phyloP scores from a whole-genome alignment of 176 grass and related monocot genomes.

The Musa acuminata region DNA sequence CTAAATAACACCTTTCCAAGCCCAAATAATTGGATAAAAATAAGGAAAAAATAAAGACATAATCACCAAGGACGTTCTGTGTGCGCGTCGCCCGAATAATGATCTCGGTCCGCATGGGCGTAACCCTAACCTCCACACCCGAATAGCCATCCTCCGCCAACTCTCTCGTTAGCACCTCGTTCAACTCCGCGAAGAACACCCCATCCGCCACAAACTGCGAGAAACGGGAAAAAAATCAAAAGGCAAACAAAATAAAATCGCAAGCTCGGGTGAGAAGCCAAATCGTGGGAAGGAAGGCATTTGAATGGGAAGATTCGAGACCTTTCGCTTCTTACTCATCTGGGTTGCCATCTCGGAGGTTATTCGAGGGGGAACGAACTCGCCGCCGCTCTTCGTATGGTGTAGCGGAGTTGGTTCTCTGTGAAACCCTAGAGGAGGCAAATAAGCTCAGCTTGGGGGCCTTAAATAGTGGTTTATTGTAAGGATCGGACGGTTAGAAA shows the following conservation, averaged over 20 bases:
- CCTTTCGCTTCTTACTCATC: conserved; percentile 52
- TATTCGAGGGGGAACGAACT: background rate
- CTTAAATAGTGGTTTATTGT: background rate
- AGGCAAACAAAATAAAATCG: background rate
- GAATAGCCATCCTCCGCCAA: conserved; percentile 24
- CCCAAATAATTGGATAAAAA: background rate
- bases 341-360: conserved; percentile 4
- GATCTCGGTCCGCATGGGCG: conserved; percentile 25
- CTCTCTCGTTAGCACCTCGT: conserved; percentile 25
- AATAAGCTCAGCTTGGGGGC: background rate
- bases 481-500: background rate
- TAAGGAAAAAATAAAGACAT: background rate
- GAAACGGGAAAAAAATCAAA: background rate
- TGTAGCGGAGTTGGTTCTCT: background rate
- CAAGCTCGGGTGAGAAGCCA: background rate
- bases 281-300: background rate
- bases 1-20: background rate
- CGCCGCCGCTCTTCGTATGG: background rate
- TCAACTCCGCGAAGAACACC: conserved; percentile 24
- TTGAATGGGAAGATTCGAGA: background rate
- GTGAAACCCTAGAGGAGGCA: conserved; percentile 22
- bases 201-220: conserved; percentile 20
- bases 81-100: conserved; percentile 23
- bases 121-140: conserved; percentile 22
- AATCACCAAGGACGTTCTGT: conserved; percentile 22